phyloP scores from a whole-genome alignment of 164 flowering plant species.

The Tinospora cordifolia region DNA sequence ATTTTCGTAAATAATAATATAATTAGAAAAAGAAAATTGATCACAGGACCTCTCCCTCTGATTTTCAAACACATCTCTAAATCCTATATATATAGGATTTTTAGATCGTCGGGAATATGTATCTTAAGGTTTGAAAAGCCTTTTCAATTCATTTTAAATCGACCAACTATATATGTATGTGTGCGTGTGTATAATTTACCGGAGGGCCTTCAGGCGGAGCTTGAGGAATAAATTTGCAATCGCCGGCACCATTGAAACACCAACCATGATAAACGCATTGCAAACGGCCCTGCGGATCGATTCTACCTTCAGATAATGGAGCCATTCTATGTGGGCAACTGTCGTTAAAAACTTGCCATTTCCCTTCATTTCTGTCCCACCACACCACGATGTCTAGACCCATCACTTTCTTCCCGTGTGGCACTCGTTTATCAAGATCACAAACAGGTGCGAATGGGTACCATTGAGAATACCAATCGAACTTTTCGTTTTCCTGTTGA shows the following conservation, averaged over 20 bases:
- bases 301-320: slow-evolving; percentile 83
- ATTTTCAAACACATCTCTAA: no score
- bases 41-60: no score
- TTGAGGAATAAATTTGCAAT: no score
- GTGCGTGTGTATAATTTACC: no score
- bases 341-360: slow-evolving; percentile 85
- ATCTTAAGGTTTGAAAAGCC: no score
- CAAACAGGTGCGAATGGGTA: slow-evolving; percentile 67
- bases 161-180: no score
- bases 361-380: slow-evolving; percentile 75
- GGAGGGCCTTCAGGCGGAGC: slow-evolving; percentile 89
- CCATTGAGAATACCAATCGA: slow-evolving; percentile 83
- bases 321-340: slow-evolving; percentile 90
- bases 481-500: slow-evolving; percentile 29
- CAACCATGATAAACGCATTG: slow-evolving; percentile 98
- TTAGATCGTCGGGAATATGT: no score
- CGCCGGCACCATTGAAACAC: slow-evolving; percentile 89
- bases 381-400: slow-evolving; percentile 88
- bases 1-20: no score
- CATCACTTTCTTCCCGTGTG: slow-evolving; percentile 67
- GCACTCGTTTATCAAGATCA: slow-evolving; percentile 81
- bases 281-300: slow-evolving; percentile 80
- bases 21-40: no score
- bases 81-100: no score
- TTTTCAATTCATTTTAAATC: no score